Base-by-base conservation (phyloP, 495 filamentous ascomycete species). In the Neurospora sp. region DNA sequence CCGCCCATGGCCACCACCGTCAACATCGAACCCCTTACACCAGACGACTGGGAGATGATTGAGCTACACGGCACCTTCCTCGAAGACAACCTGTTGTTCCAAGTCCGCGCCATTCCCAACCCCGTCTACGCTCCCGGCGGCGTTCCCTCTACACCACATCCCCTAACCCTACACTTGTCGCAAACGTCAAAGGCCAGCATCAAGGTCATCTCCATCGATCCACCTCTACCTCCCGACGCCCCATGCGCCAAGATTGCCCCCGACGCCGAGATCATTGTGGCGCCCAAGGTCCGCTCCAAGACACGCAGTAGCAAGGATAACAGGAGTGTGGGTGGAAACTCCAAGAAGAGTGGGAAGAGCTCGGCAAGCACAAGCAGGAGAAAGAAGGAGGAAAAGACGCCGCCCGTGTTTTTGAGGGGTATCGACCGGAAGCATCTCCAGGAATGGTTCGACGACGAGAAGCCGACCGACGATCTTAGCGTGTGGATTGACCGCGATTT, bases 21-120 rank as follows among this genome's bases (percentile, higher is more conserved):
- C 78, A 92, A 97, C 76, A 98, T 99, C 75, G 96, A 99, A 79
- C 96, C 96, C 70, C 83, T 98, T 74, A 98, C 96, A 1, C 89
- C 94, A 3, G 92, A 93, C 73, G 96, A 99, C 78, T 99, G 96
- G 96, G 96, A 98, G 89, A 94, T 98, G 76, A 99, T 99, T 74
- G 96, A 99, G 78, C 85, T 98, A 2, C 96, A 98, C 81, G 96
- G 96, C 5, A 94, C 90, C 35, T 99, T 98, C 78, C 83, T 99
- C 27, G 96, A 99, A 80, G 87, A 97, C 73, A 97, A 99, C 79
- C 89, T 99, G 70, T 85, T 97, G 16, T 92, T 92, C 42, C 96
- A 98, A 84, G 93, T 99, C 77, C 90, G 96, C 69, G 95, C 94
- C 47, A 85, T 99, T 16, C 94, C 94, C 16, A 97, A 96, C 78